phyloP scores from a whole-genome alignment of 192 early-diverging fungal genomes.

The Coemansia sp. region DNA sequence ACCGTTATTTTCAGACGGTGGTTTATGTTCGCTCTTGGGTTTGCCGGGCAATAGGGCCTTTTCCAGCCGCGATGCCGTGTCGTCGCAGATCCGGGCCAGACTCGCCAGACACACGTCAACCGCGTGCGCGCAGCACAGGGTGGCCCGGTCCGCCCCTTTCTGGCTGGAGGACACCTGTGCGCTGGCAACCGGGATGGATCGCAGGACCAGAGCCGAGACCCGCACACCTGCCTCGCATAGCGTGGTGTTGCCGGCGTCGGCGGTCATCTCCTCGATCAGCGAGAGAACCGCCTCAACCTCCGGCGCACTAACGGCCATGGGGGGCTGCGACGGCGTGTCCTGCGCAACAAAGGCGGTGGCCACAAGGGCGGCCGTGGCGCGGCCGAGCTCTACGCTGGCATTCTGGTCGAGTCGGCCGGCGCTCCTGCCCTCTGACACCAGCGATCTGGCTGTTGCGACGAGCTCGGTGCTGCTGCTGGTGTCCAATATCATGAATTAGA shows the following conservation, averaged over 20 bases:
- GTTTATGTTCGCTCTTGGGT: background rate
- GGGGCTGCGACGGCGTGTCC: background rate
- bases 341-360: conserved; percentile 12
- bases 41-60: background rate
- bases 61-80: conserved; percentile 11
- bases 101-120: conserved; percentile 28
- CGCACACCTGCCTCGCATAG: conserved; percentile 27
- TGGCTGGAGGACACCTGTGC: conserved; percentile 29
- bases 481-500: background rate
- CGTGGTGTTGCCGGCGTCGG: background rate
- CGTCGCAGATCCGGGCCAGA: conserved; percentile 18
- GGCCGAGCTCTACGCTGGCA: conserved; percentile 14
- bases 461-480: background rate
- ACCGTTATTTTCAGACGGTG: no score
- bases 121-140: conserved; percentile 21
- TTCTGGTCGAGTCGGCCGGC: background rate
- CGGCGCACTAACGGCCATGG: background rate
- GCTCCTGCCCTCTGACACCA: conserved; percentile 12
- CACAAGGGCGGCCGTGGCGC: conserved; percentile 10
- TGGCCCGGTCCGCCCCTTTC: background rate
- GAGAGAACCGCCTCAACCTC: conserved; percentile 12
- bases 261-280: conserved; percentile 17
- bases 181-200: conserved; percentile 13
- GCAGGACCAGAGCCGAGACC: conserved; percentile 12
- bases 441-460: conserved; percentile 5